Conservation (phyloP, 331 rosid genomes). For the Pyracantha coccinea region DNA sequence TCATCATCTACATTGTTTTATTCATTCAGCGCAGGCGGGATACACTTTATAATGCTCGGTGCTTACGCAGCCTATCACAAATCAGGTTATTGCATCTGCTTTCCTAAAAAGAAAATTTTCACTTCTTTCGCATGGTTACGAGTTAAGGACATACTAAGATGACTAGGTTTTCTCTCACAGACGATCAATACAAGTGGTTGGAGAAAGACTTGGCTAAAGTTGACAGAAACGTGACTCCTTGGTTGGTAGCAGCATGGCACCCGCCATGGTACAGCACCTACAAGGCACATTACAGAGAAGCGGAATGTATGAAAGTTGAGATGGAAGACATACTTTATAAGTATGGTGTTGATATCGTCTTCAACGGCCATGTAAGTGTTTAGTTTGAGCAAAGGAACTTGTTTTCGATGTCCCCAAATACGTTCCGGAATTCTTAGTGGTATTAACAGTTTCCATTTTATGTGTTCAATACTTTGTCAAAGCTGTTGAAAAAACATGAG, state of each 20-base stretch:
- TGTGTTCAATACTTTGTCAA: background rate
- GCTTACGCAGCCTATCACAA: conserved; percentile 47
- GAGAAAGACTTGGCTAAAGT: conserved; percentile 69
- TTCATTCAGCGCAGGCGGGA: conserved; percentile 91
- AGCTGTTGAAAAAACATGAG: background rate
- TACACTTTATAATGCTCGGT: conserved; percentile 84
- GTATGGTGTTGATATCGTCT: conserved; percentile 71
- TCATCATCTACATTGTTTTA: conserved; percentile 68
- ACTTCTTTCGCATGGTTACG: background rate
- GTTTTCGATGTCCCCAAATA: background rate
- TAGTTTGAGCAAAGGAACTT: background rate
- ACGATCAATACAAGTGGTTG: conserved; percentile 79
- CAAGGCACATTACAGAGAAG: conserved; percentile 84
- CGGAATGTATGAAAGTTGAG: conserved; percentile 81
- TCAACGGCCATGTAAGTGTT: conserved; percentile 79
- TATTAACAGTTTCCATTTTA: background rate
- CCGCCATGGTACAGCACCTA: conserved; percentile 95
- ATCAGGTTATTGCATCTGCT: conserved; percentile 42
- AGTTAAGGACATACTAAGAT: background rate
- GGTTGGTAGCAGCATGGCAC: conserved; percentile 93
- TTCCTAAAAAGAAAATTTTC: background rate
- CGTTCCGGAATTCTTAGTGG: too few species aligned
- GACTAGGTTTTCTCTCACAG: conserved; percentile 24
- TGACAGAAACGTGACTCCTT: conserved; percentile 78
- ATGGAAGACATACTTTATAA: conserved; percentile 76